Base-by-base conservation (phyloP, 2,329 filamentous ascomycete genomes). In the Aquanectria penicillioides region DNA sequence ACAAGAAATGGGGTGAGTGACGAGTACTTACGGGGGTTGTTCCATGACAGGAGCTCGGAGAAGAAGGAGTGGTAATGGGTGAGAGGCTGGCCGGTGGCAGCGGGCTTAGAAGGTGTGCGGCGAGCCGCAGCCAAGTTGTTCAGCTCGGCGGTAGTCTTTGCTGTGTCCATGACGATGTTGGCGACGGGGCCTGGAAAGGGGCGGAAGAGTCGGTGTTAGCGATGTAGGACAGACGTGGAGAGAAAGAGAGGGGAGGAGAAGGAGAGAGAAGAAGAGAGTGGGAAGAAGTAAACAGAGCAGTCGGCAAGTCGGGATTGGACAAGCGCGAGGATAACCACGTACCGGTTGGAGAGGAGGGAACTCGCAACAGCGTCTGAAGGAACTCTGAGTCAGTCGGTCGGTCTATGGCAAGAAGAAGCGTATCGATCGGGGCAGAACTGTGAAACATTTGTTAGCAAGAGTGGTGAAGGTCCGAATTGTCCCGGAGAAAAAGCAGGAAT, bases 61-160 rank as follows among this genome's bases (percentile, higher is more conserved):
- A 91, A 90, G 77, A 90, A 86, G 13, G 87, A 90, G 78, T 90
- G 87, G 74, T 90, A 91, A 75, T 89, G 86, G 58, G 86, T 89
- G 71, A 89, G 75, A 47, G 83, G 83, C 74, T 89, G 86, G 68
- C 85, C 86, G 41, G 84, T 87, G 61, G 84, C 85, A 69, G 86
- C 80, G 28, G 80, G 79, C 57, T 79, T 77, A 47, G 76, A 64
- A 52, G 85, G 86, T 46, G 83, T 84, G 71, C 80, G 80, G 71
- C 85, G 84, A 65, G 85, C 73, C 61, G 81, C 81, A 68, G 84
- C 84, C 43, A 88, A 80, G 73, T 85, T 86, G 70, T 81, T 81
- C 63, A 88, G 77, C 77, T 88, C 86, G 66, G 73, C 71, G 53
- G 79, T 74, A 53, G 85, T 83, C 79, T 86, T 87, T 57, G 79